Evolutionary conservation across 192 early-diverging fungal species (phyloP), one percentile per base, ranked within the genome.

Genomic region (Lobosporangium transversale): DNA sequence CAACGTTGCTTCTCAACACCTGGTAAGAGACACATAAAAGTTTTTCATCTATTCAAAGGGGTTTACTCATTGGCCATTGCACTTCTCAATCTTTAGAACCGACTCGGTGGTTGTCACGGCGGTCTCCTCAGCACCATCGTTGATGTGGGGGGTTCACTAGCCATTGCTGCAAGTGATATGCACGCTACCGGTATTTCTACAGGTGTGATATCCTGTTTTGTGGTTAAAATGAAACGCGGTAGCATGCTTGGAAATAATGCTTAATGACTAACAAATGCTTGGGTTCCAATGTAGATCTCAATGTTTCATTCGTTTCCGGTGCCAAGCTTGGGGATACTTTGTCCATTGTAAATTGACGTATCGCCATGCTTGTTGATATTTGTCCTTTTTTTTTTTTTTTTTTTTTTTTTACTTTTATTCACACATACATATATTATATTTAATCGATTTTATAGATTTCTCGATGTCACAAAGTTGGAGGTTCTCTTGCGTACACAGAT

Each of bases 141-240:
- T 47, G 86, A 86, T 61, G 59, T 84, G 40, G 84, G 82, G 24
- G 86, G 86, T 2, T 86, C 86, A 21, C 58, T 88, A 52, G 84
- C 84, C 15, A 68, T 88, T 23, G 81, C 83, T 2, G 69, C 86
- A 32, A 80, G 82, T 20, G 81, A 79, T 8, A 66, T 88, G 55
- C 70, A 74, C 57, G 68, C 81, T 10, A 88, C 86, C 27, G 86
- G 86, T 15, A 79, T 88, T 4, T 83, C 81, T 18, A 88, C 86
- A 12, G 70, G 68, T 70, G n/a, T n/a, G n/a, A n/a, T n/a, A n/a
- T n/a, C n/a, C n/a, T n/a, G n/a, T n/a, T n/a, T n/a, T n/a, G n/a
- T n/a, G n/a, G n/a, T n/a, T n/a, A n/a, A n/a, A 60, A 51, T 17
- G 44, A 15, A 40, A 40, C 7, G 37, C 37, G 37, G 3, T 18